Conservation (phyloP, 257 asterid genomes). For the Penstemon newberryi region DNA sequence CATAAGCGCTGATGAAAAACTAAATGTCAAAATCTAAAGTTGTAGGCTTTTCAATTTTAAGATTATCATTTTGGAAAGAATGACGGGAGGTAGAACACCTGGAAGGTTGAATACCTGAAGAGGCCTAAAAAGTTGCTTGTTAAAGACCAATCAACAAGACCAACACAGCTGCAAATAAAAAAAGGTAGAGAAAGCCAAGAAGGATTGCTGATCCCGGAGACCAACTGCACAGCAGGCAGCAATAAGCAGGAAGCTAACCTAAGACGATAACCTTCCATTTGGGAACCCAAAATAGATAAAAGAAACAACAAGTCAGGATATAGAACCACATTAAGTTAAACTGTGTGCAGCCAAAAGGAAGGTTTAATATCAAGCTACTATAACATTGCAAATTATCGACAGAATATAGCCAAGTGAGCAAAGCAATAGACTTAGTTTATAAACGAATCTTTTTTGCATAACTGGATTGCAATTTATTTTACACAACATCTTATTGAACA, state of each 20-base stretch:
- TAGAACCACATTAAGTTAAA: no score
- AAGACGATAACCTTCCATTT: slow-evolving; percentile 80
- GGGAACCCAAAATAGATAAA: slow-evolving; percentile 15
- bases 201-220: slow-evolving; percentile 91
- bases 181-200: slow-evolving; percentile 98
- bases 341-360: no score
- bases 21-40: slow-evolving; percentile 19
- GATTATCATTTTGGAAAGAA: background rate
- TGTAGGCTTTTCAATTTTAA: background rate
- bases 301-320: slow-evolving; percentile 26
- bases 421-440: background rate
- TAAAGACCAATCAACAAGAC: slow-evolving; percentile 93
- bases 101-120: slow-evolving; percentile 67
- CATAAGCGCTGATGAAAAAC: background rate
- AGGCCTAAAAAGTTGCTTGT: slow-evolving; percentile 98
- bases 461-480: background rate
- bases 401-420: no score
- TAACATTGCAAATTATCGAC: no score
- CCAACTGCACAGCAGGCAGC: slow-evolving; percentile 96
- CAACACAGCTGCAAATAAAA: slow-evolving; percentile 91
- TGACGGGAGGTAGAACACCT: background rate
- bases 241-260: slow-evolving; percentile 89
- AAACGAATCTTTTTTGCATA: slow-evolving; percentile 1
- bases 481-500: background rate
- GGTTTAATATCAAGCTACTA: no score